Evolutionary conservation across 1,139 yeast genomes (phyloP), one percentile per base, ranked within the genome.

Genomic region (Taiozyma sp.): DNA sequence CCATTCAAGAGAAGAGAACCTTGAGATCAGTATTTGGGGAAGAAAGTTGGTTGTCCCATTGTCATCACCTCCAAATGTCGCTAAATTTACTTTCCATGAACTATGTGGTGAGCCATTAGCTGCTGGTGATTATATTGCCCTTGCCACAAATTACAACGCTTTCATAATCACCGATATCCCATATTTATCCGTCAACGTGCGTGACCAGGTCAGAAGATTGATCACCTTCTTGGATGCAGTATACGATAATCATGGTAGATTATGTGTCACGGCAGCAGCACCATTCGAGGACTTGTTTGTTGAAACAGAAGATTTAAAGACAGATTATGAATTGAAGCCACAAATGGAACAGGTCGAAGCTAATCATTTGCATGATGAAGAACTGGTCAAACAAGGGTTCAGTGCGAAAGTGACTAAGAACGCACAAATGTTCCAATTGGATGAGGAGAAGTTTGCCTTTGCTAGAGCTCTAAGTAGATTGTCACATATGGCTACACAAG

Each of bases 381-480:
- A 80, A 30, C 71, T 85, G 65, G 87, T 84, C 30, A 75, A 75
- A 13, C 78, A 81, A 54, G 95, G 93, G 1, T 84, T 86, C 56
- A 88, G 85, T 57, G 79, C 82, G 55, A 82, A 81, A 56, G 74
- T 85, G 49, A 88, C 93, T n/a, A 79, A 84, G 58, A 81, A 84
- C 64, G 87, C 95, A 1, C 73, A 86, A 37, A 81, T 89, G 81
- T 91, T 93, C 70, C 87, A 86, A 44, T 71, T 86, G 7, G 98
- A 90, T 66, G 99, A 93, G 68, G 99, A 93, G 69, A 80, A 85
- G 67, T 93, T 93, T 73, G 99, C 99, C 16, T 93, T 91, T 74
- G 96, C 97, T 1, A 77, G 99, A 64, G 97, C 98, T 0, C 74
- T 93, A 56, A 85, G 95, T 59, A 79, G 99, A 65, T 74, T 93